These are phyloP conservation scores for Podospora conica DNA, from an alignment of 495 filamentous ascomycete species.

Conservation along the genomic window DNA sequence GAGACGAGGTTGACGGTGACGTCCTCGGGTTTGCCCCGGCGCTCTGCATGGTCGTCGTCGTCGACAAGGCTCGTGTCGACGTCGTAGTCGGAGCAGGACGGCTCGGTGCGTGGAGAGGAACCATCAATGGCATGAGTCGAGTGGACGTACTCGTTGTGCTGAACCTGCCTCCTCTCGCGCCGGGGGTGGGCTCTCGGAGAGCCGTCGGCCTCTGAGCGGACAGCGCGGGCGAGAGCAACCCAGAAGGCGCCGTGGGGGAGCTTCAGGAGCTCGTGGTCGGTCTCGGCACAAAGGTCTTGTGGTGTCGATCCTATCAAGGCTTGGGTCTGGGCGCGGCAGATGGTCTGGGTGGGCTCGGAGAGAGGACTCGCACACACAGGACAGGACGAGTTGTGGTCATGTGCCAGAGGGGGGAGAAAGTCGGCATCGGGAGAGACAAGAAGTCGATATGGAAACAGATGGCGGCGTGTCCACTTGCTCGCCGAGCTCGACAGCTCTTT, in stretches of 20 bases:
- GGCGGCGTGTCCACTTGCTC: conserved; percentile 8
- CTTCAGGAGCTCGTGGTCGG: conserved; percentile 9
- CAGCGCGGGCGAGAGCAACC: conserved; percentile 5
- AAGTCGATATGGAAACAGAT: conserved; percentile 11
- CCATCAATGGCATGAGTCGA: conserved; percentile 4
- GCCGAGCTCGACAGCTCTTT: conserved; percentile 6
- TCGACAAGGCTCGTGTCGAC: conserved; percentile 3
- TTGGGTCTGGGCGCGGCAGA: neutral
- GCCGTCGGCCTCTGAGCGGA: neutral
- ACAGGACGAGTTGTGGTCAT: conserved; percentile 2
- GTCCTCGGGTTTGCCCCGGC: conserved; percentile 7
- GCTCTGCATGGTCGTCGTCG: conserved; percentile 5
- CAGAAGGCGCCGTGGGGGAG: conserved; percentile 5
- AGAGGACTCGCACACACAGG: conserved; percentile 7
- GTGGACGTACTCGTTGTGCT: conserved; percentile 1
- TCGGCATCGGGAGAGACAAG: conserved; percentile 2
- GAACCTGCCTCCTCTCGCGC: conserved; percentile 4
- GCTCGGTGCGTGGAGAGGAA: conserved; percentile 4
- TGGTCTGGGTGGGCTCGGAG: conserved; percentile 4
- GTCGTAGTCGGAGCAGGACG: conserved; percentile 6
- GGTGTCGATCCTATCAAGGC: neutral
- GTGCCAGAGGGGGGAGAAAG: conserved; percentile 4
- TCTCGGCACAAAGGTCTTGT: conserved; percentile 7
- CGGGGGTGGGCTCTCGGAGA: conserved; percentile 1
- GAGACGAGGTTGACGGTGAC: conserved; percentile 6